These are phyloP conservation scores for Colletotrichum camelliae DNA, from an alignment of 2,329 filamentous ascomycete species.

Conservation along the genomic window DNA sequence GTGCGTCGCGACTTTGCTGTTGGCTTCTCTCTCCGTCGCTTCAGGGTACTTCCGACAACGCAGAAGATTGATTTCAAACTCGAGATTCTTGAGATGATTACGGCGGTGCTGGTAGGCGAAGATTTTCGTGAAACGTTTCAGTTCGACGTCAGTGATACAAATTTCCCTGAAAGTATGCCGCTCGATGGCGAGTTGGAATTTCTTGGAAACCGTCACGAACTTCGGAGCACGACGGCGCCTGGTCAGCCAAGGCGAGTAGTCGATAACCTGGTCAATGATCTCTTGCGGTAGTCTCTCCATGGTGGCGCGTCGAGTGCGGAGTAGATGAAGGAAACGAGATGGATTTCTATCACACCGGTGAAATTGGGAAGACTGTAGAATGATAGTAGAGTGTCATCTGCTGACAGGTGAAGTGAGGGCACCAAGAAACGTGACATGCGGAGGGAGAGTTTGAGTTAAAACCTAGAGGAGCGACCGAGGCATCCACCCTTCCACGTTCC, in stretches of 20 bases:
- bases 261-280: background rate
- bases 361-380: background rate
- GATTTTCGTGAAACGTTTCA: background rate
- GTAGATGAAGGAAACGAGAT: background rate
- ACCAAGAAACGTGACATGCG: background rate
- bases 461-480: background rate
- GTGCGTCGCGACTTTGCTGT: background rate
- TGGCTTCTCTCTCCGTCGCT: background rate
- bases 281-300: background rate
- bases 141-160: background rate
- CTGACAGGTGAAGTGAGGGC: background rate
- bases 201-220: background rate
- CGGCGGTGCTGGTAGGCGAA: background rate
- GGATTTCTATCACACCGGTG: background rate
- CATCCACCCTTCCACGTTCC: background rate
- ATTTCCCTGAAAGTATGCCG: background rate
- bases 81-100: background rate
- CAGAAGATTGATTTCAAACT: background rate
- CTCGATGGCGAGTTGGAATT: background rate
- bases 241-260: background rate
- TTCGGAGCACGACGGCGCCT: background rate
- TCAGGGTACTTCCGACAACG: fast-evolving
- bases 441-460: background rate
- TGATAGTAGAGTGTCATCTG: background rate
- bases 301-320: background rate